Evolutionary conservation across 106 monocot genomes (phyloP).

Genomic region (Allium fistulosum): DNA sequence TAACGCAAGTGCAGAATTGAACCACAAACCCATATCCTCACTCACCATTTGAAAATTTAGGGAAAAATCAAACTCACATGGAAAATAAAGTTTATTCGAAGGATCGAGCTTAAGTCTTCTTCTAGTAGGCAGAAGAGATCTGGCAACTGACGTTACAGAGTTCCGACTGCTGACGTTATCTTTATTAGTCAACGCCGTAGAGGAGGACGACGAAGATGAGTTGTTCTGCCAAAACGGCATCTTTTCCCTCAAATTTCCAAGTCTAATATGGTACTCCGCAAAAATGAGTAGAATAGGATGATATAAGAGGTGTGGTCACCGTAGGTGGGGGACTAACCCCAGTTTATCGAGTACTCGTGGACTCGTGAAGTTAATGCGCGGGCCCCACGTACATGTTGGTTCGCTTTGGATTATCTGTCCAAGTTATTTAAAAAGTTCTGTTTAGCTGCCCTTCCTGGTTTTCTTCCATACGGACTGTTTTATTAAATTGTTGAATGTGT

Average conservation of each 20-base stretch:
- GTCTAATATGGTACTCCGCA: conserved; percentile 1
- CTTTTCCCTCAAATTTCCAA: not conserved
- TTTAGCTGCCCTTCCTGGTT: no score
- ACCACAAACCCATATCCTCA: not conserved
- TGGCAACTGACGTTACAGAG: conserved; percentile 59
- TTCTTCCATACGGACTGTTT: no score
- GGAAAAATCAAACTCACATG: conserved; percentile 39
- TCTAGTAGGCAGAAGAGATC: conserved; percentile 60
- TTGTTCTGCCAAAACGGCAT: conserved; percentile 14
- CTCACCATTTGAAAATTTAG: not conserved
- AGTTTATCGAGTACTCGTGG: no score
- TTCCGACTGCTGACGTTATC: not conserved
- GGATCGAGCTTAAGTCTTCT: conserved; percentile 83
- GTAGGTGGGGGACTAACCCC: not conserved
- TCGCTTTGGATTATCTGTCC: no score
- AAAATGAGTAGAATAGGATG: not conserved
- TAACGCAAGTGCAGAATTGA: not conserved
- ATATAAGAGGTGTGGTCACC: not conserved
- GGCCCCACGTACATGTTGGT: no score
- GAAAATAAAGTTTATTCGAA: conserved; percentile 80
- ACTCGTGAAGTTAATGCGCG: no score
- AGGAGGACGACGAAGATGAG: not conserved
- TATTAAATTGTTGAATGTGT: no score
- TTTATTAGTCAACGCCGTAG: not conserved
- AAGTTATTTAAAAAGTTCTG: no score